Evolutionary conservation across 768 basidiomycete genomes (phyloP).

Genomic region (Russula earlei): DNA sequence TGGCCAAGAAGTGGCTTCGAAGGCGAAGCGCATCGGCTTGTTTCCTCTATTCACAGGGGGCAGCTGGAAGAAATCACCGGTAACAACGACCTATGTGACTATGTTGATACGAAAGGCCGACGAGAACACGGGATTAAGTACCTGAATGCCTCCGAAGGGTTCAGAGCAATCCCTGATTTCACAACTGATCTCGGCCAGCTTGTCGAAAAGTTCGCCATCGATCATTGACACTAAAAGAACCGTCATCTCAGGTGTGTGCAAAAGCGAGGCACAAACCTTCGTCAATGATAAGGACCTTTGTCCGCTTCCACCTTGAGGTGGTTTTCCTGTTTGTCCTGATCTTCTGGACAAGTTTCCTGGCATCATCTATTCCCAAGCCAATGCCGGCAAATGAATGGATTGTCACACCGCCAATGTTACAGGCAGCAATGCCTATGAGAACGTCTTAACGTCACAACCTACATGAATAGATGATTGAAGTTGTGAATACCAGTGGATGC

Average conservation of each 20-base stretch:
- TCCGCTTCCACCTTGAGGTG: slow-evolving; percentile 66
- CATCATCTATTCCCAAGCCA: slow-evolving; percentile 65
- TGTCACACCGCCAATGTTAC: slow-evolving; percentile 93
- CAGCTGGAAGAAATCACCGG: slow-evolving; percentile 97
- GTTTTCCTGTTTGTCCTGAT: slow-evolving; percentile 83
- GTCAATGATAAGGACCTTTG: slow-evolving; percentile 76
- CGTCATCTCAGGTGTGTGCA: slow-evolving; percentile 2
- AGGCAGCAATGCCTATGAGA: slow-evolving; percentile 76
- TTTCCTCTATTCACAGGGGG: slow-evolving; percentile 75
- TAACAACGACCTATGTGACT: slow-evolving; percentile 62
- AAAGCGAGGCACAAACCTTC: slow-evolving; percentile 42
- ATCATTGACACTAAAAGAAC: slow-evolving; percentile 82
- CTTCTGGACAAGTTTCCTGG: slow-evolving; percentile 52
- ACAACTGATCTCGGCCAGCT: slow-evolving; percentile 64
- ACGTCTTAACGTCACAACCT: background rate
- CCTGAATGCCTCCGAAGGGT: slow-evolving; percentile 95
- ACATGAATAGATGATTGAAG: background rate
- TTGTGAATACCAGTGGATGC: slow-evolving; percentile 70
- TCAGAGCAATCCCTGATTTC: slow-evolving; percentile 41
- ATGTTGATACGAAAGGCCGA: background rate
- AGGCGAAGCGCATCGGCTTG: slow-evolving; percentile 72
- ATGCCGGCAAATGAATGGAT: slow-evolving; percentile 95
- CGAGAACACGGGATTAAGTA: slow-evolving; percentile 21
- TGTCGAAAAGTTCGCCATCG: slow-evolving; percentile 89
- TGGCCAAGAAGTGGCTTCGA: slow-evolving; percentile 78